A percentile compares a stretch with the other conserved stretches of the same genome.
phyloP scores from a whole-genome alignment of 1,284 basidiomycete genomes.

The Heterobasidion parviporum region DNA sequence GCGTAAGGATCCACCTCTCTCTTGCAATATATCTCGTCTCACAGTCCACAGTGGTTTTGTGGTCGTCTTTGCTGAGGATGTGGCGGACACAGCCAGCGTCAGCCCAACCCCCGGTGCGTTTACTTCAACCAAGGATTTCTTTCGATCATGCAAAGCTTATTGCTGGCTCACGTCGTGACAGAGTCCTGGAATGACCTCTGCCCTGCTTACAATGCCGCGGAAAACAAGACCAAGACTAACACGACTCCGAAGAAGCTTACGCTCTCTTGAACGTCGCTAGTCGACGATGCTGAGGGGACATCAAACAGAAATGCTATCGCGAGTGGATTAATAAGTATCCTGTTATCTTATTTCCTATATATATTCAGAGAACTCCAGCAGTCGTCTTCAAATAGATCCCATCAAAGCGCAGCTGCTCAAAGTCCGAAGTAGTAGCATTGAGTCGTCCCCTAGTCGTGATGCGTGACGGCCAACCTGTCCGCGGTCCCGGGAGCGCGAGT shows the following conservation, averaged over 20 bases:
- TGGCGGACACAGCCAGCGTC: neutral
- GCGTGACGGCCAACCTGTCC: no score
- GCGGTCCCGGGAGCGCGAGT: no score
- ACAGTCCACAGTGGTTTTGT: slow-evolving; percentile 6
- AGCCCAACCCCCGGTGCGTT: neutral
- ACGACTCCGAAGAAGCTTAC: neutral
- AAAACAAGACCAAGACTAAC: neutral
- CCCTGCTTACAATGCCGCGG: neutral
- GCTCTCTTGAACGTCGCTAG: neutral
- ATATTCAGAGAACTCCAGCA: no score
- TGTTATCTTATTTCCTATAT: no score
- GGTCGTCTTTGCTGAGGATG: slow-evolving; percentile 22
- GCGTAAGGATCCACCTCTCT: neutral
- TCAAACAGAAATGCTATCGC: no score
- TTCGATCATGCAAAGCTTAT: neutral
- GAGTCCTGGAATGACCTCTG: neutral
- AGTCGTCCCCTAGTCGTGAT: no score
- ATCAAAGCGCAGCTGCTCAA: no score
- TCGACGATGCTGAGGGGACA: no score
- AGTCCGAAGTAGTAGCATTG: no score
- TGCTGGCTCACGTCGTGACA: neutral
- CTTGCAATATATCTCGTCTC: neutral
- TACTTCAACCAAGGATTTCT: neutral
- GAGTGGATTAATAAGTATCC: no score
- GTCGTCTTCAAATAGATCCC: no score